Evolutionary conservation across 1,139 yeast species (phyloP).

Genomic region (Geotrichum bryndzae): DNA sequence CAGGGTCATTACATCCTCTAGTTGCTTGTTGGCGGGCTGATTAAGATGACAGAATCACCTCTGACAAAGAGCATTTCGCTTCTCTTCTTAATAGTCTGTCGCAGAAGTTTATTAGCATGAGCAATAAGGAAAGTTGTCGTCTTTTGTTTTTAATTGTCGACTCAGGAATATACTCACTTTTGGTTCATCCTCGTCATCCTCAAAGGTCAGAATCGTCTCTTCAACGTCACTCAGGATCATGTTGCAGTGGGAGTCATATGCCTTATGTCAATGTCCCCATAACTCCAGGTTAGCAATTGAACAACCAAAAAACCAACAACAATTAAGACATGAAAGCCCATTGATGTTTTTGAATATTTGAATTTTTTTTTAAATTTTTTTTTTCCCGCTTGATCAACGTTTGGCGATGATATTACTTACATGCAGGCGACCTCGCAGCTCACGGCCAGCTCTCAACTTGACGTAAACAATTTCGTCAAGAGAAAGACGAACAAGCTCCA

Average conservation of each 20-base stretch:
- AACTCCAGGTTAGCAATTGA: background rate
- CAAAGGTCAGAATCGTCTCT: slow-evolving; percentile 65
- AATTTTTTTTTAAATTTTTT: too few relatives aligned
- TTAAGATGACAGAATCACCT: slow-evolving; percentile 88
- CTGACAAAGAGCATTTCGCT: slow-evolving; percentile 92
- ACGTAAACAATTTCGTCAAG: slow-evolving; percentile 84
- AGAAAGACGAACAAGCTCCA: slow-evolving; percentile 80
- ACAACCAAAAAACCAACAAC: slow-evolving; percentile 8
- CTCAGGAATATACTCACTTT: slow-evolving; percentile 28
- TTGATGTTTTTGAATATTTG: too few relatives aligned
- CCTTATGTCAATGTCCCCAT: slow-evolving; percentile 35
- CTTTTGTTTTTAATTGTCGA: background rate
- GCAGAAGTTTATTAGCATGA: slow-evolving; percentile 3
- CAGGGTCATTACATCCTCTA: background rate
- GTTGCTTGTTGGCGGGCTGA: slow-evolving; percentile 40
- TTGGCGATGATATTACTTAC: slow-evolving; percentile 32
- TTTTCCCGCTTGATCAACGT: too few relatives aligned
- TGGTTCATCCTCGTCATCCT: slow-evolving; percentile 41
- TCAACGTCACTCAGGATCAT: slow-evolving; percentile 90
- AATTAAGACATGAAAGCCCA: too few relatives aligned
- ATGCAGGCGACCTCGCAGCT: slow-evolving; percentile 82
- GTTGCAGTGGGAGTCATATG: slow-evolving; percentile 94
- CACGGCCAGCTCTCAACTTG: slow-evolving; percentile 94
- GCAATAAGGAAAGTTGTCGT: background rate
- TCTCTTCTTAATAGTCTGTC: slow-evolving; percentile 49